Evolutionary conservation across 1,284 basidiomycete species (phyloP), one percentile per base, ranked within the genome.

Genomic region (Chalciporus sp.): DNA sequence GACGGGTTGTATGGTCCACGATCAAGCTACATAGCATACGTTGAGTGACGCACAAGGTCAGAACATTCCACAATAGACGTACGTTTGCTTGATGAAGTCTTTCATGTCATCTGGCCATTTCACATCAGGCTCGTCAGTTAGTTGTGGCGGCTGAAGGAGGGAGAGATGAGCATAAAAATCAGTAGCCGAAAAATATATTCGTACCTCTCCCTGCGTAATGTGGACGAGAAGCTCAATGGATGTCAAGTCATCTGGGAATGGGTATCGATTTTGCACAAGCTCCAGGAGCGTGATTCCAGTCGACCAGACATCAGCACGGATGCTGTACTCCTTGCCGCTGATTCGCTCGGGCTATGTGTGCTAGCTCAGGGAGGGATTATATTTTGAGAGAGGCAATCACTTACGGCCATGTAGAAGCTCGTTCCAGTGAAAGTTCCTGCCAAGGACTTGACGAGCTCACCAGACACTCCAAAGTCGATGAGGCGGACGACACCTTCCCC

Each of bases 271-370:
- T 70, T 94, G 88, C 1, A 95, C 92, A 20, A 99, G 84, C 73
- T 99, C 96, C 58, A 98, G 81, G 26, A 99, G 80, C 0, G 95
- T 91, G 40, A 99, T 84, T 20, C 95, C 96, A 28, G 94, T 88
- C 1, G 95, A 98, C 95, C 95, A 99, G n/a, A 99, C 95, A 69
- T 99, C 95, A 20, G 95, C 93, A 50, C 90, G 88, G 69, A 98
- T 97, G 27, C 90, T 91, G 72, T 98, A 98, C 49, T 88, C 84
- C 53, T 88, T 80, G 8, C 95, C 95, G 52, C 85, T 86, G 62
- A 98, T 95, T 48, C 96, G 85, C 72, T 98, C 96, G 42, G 96
- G 96, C 90, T 95, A 62, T 33, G 41, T 14, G 12, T 14, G 28
- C 37, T 11, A 35, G 44, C 27, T 66, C 42, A 70, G 27, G 11